Evolutionary conservation across 140 eudicot genomes (phyloP).

Genomic region (Eryngium alpinum): DNA sequence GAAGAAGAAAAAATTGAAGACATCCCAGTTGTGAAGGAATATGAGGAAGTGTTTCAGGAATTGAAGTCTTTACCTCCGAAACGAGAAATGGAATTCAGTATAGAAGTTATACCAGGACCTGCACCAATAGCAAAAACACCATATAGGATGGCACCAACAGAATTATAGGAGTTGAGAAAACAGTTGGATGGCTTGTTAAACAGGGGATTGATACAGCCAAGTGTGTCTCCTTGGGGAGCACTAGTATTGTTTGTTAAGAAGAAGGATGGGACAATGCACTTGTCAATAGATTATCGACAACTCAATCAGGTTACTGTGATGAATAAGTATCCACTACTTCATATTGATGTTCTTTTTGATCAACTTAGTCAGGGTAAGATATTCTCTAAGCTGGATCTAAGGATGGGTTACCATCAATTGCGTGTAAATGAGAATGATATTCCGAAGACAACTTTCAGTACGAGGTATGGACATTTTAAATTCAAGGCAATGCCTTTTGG

Average conservation of each 20-base stretch:
- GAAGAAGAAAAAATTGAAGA: too few species aligned
- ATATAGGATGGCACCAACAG: too few species aligned
- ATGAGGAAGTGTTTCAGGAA: background rate
- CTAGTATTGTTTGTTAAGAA: background rate
- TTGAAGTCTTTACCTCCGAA: too few species aligned
- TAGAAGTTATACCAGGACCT: too few species aligned
- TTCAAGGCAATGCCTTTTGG: conserved; percentile 1
- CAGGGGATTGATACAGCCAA: too few species aligned
- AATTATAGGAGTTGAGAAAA: too few species aligned
- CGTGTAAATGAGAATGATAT: background rate
- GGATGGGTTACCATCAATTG: background rate
- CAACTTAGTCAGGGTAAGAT: background rate
- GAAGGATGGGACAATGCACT: background rate
- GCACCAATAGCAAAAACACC: too few species aligned
- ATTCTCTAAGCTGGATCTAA: background rate
- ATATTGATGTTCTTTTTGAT: background rate
- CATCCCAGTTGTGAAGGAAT: background rate
- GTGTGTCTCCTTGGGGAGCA: too few species aligned
- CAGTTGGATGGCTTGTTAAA: too few species aligned
- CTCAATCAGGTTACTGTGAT: background rate
- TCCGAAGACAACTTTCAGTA: background rate
- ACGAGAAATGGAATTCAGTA: too few species aligned
- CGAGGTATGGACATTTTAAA: background rate
- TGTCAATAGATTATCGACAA: background rate
- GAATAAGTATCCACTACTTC: background rate